Evolutionary conservation across 2,329 filamentous ascomycete species (phyloP).

Genomic region (Aspergillus pseudoviridinutans): DNA sequence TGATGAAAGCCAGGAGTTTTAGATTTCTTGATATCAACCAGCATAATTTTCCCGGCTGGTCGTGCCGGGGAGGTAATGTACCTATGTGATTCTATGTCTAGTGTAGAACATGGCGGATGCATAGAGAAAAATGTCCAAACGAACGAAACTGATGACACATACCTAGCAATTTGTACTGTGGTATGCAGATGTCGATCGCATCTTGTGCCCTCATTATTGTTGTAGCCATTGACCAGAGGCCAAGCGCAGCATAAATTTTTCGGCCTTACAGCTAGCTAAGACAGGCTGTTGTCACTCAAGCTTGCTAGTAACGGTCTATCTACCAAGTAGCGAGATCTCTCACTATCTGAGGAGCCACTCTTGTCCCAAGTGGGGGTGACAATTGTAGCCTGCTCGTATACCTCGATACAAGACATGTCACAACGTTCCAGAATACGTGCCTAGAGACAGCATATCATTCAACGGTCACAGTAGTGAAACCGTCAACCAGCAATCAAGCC

Average conservation of each 20-base stretch:
- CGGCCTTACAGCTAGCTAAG: too few species aligned
- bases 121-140: neutral
- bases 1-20: slow-evolving; percentile 82
- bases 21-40: slow-evolving; percentile 36
- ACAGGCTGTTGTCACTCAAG: too few species aligned
- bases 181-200: too few species aligned
- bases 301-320: too few species aligned
- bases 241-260: too few species aligned
- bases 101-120: neutral
- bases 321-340: too few species aligned
- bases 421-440: neutral
- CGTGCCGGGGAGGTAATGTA: neutral
- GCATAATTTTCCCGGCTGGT: neutral
- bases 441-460: neutral
- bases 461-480: neutral
- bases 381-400: neutral
- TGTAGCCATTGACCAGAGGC: too few species aligned
- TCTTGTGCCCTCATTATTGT: too few species aligned
- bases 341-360: too few species aligned
- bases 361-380: neutral
- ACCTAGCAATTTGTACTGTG: neutral
- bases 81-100: neutral
- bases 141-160: neutral
- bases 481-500: too few species aligned
- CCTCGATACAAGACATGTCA: neutral